Conservation (phyloP, 805 yeast genomes). For the Saccharomycopsis fibuligera region DNA sequence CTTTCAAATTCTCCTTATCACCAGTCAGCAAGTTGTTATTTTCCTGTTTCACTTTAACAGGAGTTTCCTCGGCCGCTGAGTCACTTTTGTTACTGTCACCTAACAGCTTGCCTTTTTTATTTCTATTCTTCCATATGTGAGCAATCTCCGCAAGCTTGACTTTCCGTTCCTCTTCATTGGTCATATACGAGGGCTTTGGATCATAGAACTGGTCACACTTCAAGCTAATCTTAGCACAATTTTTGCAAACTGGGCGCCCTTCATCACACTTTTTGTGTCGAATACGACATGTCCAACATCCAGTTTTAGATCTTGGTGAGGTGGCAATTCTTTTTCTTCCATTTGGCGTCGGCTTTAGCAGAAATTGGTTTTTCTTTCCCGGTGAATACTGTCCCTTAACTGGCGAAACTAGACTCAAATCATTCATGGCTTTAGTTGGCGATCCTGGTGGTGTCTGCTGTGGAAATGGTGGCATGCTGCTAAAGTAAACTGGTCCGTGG, state of each 20-base stretch:
- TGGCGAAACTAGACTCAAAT: constrained; percentile 8
- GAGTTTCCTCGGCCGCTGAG: background rate
- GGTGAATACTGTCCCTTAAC: background rate
- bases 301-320: constrained; percentile 38
- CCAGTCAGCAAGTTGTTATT: background rate
- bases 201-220: constrained; percentile 21
- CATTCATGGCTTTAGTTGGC: constrained; percentile 14
- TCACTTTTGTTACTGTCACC: background rate
- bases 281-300: constrained; percentile 56
- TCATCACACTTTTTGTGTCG: constrained; percentile 64
- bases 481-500: background rate
- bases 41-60: background rate
- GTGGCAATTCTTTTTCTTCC: constrained; percentile 22
- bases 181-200: constrained; percentile 22
- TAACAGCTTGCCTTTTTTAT: constrained; percentile 7
- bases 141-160: constrained; percentile 21
- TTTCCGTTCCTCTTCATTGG: constrained; percentile 20
- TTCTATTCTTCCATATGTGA: constrained; percentile 20
- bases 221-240: constrained; percentile 29
- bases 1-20: background rate
- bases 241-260: constrained; percentile 35
- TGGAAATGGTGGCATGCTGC: background rate
- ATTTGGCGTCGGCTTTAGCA: constrained; percentile 19
- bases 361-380: constrained; percentile 6
- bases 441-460: constrained; percentile 17